Base-by-base conservation (phyloP, 1,284 basidiomycete genomes). In the Trichosporon sp. region DNA sequence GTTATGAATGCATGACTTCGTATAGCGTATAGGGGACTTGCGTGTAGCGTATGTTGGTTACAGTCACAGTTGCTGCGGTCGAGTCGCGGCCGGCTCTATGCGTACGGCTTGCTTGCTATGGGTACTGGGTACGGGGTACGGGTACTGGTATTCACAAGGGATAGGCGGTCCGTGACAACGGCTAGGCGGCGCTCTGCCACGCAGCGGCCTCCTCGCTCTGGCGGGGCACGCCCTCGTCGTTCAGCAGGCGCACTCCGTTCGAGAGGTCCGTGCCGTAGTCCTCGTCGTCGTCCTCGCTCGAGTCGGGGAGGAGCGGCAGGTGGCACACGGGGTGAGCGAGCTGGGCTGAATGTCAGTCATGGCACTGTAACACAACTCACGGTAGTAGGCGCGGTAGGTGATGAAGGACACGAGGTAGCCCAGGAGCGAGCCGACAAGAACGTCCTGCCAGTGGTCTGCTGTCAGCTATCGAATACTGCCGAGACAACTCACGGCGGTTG, bases 361-460 rank as follows among this genome's bases (percentile, higher is more conserved):
- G 21, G 86, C 83, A 27, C 21, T 13, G 23, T 6, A 2, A 23
- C 12, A 68, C 12, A 68, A 70, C 74, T 71, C 62, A 76, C 78
- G 82, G 72, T 80, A 83, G 73, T 83, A 84, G 8, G 81, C 92
- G 66, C 91, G 88, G 81, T 95, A 95, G 9, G 89, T 83, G 75
- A 94, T 90, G 83, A 89, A 92, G 7, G 92, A 86, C 67, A 93
- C 84, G 56, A 86, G 78, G 15, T 91, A 84, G 13, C 95, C 95
- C 12, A 97, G 85, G 35, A 90, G 66, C 2, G 89, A 88, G 21
- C 95, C 95, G 2, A 92, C 87, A 6, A 94, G 81, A 53, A 97
- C 90, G 76, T 98, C 93, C 53, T 92, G 89, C 91, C 92, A 94
- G 80, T 93, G 91, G 80, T 93, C 91, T 92, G 73, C 38, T 6